A percentile compares a stretch with the other conserved stretches of the same genome.
phyloP scores from a whole-genome alignment of 768 basidiomycete genomes.

The Dioszegia crocea region DNA sequence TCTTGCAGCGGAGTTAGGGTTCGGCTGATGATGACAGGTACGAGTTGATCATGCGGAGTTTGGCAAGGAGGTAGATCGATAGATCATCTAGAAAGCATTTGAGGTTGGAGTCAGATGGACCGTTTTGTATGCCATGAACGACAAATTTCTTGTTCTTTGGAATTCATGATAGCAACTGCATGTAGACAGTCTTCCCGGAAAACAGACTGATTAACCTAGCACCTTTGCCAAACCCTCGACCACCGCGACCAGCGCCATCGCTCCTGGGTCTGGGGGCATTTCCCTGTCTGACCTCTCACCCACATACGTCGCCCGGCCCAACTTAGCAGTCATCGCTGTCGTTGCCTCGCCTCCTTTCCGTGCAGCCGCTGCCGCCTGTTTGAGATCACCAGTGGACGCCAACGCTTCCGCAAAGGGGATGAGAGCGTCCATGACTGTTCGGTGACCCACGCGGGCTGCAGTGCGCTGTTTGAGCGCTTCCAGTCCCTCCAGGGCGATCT shows the following conservation, averaged over 20 bases:
- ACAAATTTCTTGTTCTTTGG: too few relatives aligned
- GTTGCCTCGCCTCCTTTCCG: constrained; percentile 40
- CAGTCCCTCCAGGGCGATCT: constrained; percentile 25
- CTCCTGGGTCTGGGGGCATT: constrained; percentile 47
- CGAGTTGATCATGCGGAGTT: constrained; percentile 53
- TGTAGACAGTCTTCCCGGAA: not conserved
- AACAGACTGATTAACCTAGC: not conserved
- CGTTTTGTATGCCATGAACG: too few relatives aligned
- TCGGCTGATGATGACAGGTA: constrained; percentile 47
- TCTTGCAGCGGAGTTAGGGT: not conserved
- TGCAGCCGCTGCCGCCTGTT: constrained; percentile 29
- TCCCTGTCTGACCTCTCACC: constrained; percentile 28
- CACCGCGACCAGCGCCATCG: constrained; percentile 42
- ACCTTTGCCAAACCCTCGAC: constrained; percentile 40
- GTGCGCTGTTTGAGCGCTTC: constrained; percentile 44
- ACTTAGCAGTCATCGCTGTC: constrained; percentile 32
- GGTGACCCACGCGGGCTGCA: constrained; percentile 43
- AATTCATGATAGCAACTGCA: too few relatives aligned
- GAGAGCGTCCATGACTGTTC: constrained; percentile 48
- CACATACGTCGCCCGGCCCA: constrained; percentile 46
- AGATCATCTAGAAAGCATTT: constrained; percentile 3
- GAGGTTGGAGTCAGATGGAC: too few relatives aligned
- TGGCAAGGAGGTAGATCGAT: constrained; percentile 14
- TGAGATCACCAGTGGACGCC: constrained; percentile 24
- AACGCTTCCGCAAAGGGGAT: constrained; percentile 46